Conservation (phyloP, 108 stramenopile genomes). For the Cylindrotheca fusiformis region DNA sequence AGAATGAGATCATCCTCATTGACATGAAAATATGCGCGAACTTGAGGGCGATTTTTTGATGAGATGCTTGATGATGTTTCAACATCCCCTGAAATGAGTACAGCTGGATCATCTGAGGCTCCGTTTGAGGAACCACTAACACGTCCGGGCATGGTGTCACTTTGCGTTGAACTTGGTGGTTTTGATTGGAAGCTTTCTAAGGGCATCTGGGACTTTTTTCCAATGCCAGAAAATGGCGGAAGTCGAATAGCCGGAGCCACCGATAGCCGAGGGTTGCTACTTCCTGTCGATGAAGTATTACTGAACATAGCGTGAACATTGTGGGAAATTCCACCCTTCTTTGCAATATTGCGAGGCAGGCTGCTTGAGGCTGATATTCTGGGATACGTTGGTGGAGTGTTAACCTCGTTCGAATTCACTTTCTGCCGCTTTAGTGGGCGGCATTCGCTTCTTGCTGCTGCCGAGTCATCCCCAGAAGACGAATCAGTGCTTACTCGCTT, state of each 20-base stretch:
- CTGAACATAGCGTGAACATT: conserved; percentile 43
- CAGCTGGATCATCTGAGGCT: background rate
- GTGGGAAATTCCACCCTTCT: conserved; percentile 70
- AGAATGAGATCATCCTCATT: conserved; percentile 86
- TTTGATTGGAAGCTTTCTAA: background rate
- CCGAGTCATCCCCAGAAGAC: conserved; percentile 59
- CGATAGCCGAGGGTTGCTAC: conserved; percentile 39
- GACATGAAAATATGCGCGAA: conserved; percentile 67
- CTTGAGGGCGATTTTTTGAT: conserved; percentile 24
- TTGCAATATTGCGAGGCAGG: conserved; percentile 70
- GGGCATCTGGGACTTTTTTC: conserved; percentile 33
- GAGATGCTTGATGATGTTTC: conserved; percentile 33
- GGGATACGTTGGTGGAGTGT: conserved; percentile 10
- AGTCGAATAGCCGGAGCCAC: conserved; percentile 64
- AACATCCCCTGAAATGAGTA: conserved; percentile 30
- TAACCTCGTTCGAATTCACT: conserved; percentile 4
- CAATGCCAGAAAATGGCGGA: conserved; percentile 82
- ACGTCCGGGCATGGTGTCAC: background rate
- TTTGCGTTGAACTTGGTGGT: conserved; percentile 2
- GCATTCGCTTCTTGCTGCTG: conserved; percentile 24
- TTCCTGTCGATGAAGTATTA: conserved; percentile 1
- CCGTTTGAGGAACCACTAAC: background rate
- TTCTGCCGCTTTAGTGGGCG: conserved; percentile 42
- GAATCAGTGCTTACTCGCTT: conserved; percentile 71
- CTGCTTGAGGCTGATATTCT: conserved; percentile 4